Conservation (phyloP, 352 stramenopile species). For the Pythium phragmitis region DNA sequence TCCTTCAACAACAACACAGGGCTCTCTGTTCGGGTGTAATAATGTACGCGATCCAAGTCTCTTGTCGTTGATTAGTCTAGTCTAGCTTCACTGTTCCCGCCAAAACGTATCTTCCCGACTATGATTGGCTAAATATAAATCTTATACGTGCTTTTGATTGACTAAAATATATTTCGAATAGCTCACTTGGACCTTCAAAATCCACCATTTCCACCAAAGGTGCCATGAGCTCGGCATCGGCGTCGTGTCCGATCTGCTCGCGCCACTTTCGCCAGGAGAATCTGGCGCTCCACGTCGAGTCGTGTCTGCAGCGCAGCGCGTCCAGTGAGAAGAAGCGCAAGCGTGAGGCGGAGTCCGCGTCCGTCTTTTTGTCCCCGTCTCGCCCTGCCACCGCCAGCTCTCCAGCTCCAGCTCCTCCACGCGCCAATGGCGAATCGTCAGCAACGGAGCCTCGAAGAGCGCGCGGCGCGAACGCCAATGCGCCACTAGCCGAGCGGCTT, state of each 20-base stretch:
- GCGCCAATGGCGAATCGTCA: neutral
- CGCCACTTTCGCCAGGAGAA: slow-evolving; percentile 75
- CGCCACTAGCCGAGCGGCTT: slow-evolving; percentile 77
- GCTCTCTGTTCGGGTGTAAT: too few relatives aligned
- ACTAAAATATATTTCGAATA: neutral
- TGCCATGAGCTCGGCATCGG: slow-evolving; percentile 25
- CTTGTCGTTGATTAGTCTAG: neutral
- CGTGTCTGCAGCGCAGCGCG: slow-evolving; percentile 40
- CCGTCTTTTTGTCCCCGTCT: neutral
- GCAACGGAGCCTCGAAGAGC: neutral
- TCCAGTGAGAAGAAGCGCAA: slow-evolving; percentile 55
- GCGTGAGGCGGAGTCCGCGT: slow-evolving; percentile 14
- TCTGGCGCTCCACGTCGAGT: slow-evolving; percentile 70
- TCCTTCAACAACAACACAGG: neutral
- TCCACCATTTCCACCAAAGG: neutral
- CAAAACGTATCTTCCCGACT: neutral
- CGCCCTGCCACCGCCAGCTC: neutral
- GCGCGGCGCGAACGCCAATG: slow-evolving; percentile 18
- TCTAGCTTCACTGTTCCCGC: neutral
- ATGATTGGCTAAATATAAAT: neutral
- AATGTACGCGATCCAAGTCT: too few relatives aligned
- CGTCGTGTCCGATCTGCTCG: slow-evolving; percentile 71
- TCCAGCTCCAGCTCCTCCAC: neutral
- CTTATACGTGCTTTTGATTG: neutral
- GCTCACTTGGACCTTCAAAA: neutral